phyloP scores from a whole-genome alignment of 2,329 filamentous ascomycete species.

The Pestalotiopsis fici region DNA sequence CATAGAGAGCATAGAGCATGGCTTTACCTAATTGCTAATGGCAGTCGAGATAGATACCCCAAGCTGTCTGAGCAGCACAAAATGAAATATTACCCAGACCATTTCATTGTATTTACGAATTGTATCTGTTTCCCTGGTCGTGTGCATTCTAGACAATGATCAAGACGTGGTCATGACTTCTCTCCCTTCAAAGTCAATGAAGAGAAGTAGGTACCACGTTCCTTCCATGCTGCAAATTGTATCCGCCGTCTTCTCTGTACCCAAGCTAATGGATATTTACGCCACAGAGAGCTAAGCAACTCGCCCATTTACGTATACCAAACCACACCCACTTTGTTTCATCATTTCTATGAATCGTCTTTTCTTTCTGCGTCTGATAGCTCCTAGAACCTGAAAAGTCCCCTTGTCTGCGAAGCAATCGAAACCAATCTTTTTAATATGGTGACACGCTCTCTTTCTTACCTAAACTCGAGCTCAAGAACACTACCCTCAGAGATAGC shows the following conservation, averaged over 20 bases:
- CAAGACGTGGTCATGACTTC: neutral
- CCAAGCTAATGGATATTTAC: no score
- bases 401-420: neutral
- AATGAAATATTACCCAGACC: neutral
- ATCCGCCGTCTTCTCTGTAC: neutral
- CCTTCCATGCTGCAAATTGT: neutral
- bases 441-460: neutral
- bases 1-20: neutral
- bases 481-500: neutral
- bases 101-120: neutral
- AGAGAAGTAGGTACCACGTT: no score
- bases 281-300: neutral
- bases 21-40: conserved; percentile 4
- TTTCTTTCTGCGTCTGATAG: neutral
- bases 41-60: neutral
- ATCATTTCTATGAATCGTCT: neutral
- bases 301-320: neutral
- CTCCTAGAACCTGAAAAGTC: neutral
- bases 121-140: neutral
- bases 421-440: neutral
- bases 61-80: neutral
- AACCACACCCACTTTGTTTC: neutral
- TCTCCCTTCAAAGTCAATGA: no score
- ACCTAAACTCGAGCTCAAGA: neutral
- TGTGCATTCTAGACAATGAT: neutral